Evolutionary conservation across 73 alveolate genomes (phyloP), one percentile per base, ranked within the genome.

Genomic region (Symbiodinium pilosum): DNA sequence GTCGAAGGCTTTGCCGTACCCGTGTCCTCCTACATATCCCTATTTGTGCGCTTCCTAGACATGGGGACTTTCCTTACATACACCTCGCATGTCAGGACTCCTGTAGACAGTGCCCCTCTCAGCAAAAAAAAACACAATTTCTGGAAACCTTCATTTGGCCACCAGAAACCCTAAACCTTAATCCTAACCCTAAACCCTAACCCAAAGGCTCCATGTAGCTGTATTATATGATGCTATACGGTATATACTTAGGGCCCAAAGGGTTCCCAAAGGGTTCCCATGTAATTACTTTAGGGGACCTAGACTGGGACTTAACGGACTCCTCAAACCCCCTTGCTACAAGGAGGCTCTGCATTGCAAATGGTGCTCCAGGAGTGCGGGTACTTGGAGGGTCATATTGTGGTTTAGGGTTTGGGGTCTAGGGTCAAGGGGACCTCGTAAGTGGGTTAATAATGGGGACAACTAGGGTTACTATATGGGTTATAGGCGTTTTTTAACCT

Each of bases 331-430:
- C 6, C 41, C 84, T n/a, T 4, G 36, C 43, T 8, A 3, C 81
- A 40, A 91, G 97, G 97, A 44, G 51, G 30, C 68, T 91, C 36
- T 59, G 97, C 52, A 59, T 91, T 43, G n/a, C 77, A 40, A 91
- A 91, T 30, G 97, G 97, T 39, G 97, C 97, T 16, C 97, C 88
- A 30, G 97, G 96, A 47, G 59, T 47, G 21, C 14, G 21, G 14
- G 59, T 47, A 47, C 59, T 47, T 47, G 59, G 59, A 47, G 59
- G 59, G 6, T 47, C 59, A 47, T 47, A 47, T 28, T 64, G 6
- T 34, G 81, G 30, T 64, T 64, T 30, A 24, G 81, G 11, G 77
- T 24, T 64, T 64, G 59, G 59, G 59, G 59, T 47, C 14, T 47
- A 14, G 59, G 59, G 59, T 47, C 59, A 47, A 47, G 14, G 59